Conservation (phyloP, 140 eudicot species). For the Cichorium intybus region DNA sequence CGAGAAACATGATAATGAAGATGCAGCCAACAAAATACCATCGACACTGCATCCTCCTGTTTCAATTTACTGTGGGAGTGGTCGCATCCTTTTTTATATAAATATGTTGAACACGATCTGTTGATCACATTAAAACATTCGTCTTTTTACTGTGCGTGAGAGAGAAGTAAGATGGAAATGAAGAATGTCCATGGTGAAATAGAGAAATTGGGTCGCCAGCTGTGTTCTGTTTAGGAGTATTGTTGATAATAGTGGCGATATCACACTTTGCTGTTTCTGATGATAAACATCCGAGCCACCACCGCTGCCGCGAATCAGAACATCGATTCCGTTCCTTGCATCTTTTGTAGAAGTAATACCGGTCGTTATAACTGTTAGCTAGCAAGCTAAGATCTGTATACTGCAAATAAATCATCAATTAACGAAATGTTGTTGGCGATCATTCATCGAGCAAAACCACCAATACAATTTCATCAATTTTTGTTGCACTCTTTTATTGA, state of each 20-base stretch:
- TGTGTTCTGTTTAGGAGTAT: constrained; percentile 18
- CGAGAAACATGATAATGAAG: background rate
- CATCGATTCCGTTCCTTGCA: constrained; percentile 17
- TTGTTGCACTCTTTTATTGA: background rate
- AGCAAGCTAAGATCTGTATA: background rate
- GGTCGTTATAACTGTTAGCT: background rate
- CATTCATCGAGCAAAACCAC: background rate
- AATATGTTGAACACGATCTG: background rate
- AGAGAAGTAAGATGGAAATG: background rate
- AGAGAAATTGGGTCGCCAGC: constrained; percentile 26
- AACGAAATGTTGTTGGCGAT: background rate
- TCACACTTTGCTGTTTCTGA: background rate
- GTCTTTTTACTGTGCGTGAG: background rate
- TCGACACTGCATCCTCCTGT: background rate
- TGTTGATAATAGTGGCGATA: constrained; percentile 6
- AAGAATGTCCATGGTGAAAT: background rate
- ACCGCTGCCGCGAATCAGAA: background rate
- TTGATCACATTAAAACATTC: background rate
- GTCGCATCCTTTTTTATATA: background rate
- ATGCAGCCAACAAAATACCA: constrained; percentile 4
- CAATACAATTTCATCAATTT: background rate
- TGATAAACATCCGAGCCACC: background rate
- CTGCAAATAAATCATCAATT: background rate
- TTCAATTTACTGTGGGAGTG: constrained; percentile 5
- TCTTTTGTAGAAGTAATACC: background rate